Percentiles rank a stretch among this genome's conserved stretches.
Evolutionary conservation across 2,329 filamentous ascomycete species (phyloP).

Genomic region (Septoria petroselini): DNA sequence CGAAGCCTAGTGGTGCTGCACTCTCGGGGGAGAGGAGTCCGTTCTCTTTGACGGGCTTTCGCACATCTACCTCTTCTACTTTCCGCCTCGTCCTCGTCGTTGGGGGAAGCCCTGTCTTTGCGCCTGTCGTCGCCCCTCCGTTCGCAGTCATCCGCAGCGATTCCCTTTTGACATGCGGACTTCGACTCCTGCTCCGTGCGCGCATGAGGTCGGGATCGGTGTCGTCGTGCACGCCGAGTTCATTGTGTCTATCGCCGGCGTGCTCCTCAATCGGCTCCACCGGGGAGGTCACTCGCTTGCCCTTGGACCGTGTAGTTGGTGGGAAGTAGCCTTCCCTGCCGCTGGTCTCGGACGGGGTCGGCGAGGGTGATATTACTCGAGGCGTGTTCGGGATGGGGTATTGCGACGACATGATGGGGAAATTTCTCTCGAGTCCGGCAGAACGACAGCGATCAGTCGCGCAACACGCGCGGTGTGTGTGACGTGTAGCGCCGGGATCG

Average conservation of each 20-base stretch:
- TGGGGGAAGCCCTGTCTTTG: conserved; percentile 17
- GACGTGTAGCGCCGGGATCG: conserved; percentile 14
- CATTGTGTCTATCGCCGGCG: conserved; percentile 29
- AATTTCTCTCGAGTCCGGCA: neutral
- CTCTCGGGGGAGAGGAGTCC: conserved; percentile 34
- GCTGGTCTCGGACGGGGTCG: conserved; percentile 63
- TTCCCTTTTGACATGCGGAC: conserved; percentile 52
- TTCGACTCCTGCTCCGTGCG: conserved; percentile 68
- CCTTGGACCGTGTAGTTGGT: conserved; percentile 73
- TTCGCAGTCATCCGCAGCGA: conserved; percentile 26
- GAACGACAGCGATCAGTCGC: neutral
- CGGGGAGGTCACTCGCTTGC: conserved; percentile 56
- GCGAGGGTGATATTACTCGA: conserved; percentile 85
- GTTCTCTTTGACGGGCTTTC: conserved; percentile 25
- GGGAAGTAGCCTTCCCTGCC: conserved; percentile 63
- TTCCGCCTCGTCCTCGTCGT: conserved; percentile 31
- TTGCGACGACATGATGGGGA: conserved; percentile 41
- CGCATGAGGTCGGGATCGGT: conserved; percentile 52
- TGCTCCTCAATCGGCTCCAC: conserved; percentile 62
- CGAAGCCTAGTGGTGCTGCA: conserved; percentile 53
- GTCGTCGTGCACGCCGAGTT: conserved; percentile 33
- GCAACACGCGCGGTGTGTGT: conserved; percentile 14
- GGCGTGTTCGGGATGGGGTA: conserved; percentile 70
- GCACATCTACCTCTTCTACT: conserved; percentile 31
- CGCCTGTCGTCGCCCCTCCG: conserved; percentile 25